A percentile compares a stretch with the other conserved stretches of the same genome.
Conservation (phyloP, 495 filamentous ascomycete species). For the Lepraria neglecta region DNA sequence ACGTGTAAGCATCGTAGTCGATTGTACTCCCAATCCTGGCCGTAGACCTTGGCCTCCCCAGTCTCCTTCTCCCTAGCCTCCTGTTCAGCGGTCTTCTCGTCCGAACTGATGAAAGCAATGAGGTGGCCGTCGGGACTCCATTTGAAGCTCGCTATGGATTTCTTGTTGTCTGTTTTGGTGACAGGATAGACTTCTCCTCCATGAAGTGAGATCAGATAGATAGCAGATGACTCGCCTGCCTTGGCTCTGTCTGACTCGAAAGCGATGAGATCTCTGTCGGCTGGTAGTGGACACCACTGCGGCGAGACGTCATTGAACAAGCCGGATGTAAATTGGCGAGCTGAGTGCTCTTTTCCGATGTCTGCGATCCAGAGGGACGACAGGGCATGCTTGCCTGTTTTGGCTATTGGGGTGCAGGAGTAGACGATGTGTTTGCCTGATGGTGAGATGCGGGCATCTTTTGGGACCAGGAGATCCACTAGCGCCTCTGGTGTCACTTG, state of each 20-base stretch:
- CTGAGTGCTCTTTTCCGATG: slow-evolving; percentile 23
- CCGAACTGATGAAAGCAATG: slow-evolving; percentile 30
- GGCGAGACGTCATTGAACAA: slow-evolving; percentile 23
- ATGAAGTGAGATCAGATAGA: slow-evolving; percentile 23
- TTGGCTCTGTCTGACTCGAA: slow-evolving; percentile 29
- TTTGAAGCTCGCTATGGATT: slow-evolving; percentile 20
- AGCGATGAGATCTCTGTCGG: slow-evolving; percentile 20
- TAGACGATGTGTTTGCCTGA: slow-evolving; percentile 24
- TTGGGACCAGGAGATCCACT: slow-evolving; percentile 24
- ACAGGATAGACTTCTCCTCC: slow-evolving; percentile 20
- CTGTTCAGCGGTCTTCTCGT: slow-evolving; percentile 23
- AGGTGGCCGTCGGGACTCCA: slow-evolving; percentile 25
- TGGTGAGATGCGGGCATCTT: slow-evolving; percentile 24
- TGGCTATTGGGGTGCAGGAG: slow-evolving; percentile 10
- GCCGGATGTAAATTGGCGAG: slow-evolving; percentile 26
- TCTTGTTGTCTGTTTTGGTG: slow-evolving; percentile 23
- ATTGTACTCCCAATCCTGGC: slow-evolving; percentile 19
- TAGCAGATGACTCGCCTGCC: slow-evolving; percentile 24
- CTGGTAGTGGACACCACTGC: slow-evolving; percentile 18
- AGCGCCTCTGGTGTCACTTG: slow-evolving; percentile 18
- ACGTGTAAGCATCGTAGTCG: slow-evolving; percentile 15
- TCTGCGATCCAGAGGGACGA: slow-evolving; percentile 28
- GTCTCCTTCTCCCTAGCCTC: not conserved
- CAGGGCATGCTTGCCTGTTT: slow-evolving; percentile 18
- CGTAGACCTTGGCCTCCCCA: slow-evolving; percentile 17